Evolutionary conservation across 129 eudicot genomes (phyloP), one percentile per base, ranked within the genome.

Genomic region (Pulicaria dysenterica): DNA sequence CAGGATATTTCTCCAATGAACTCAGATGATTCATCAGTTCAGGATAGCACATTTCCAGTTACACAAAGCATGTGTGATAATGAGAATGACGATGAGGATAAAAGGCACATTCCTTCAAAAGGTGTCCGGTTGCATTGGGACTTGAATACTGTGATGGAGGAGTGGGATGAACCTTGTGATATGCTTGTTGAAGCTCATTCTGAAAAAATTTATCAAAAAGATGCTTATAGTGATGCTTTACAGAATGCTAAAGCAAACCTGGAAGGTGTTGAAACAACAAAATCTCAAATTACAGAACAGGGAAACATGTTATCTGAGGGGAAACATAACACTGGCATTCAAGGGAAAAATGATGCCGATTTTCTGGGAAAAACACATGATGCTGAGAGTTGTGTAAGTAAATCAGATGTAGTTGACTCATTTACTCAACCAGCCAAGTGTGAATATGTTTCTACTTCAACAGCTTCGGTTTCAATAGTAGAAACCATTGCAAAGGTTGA

Each of bases 141-240:
- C 68, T 77, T 91, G 50, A 91, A 91, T 62, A 71, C 86, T 10
- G 68, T 58, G 39, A 86, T 89, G 86, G 97, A 91, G 36, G 88
- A 77, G 45, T 84, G 96, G 92, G 91, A 73, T 48, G 83, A 83
- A 62, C 97, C 91, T 45, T 84, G 78, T 72, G 88, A 75, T 70
- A 62, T 66, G 8, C 50, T 34, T 72, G 72, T 38, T 24, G 74
- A 73, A 51, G 47, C 73, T 42, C 48, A 31, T 41, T 57, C 71
- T 15, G 67, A 69, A 37, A 74, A 57, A 58, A 42, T 77, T 47
- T 54, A 57, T 44, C 6, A 31, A 24, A 58, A 70, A 45, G 69
- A 31, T 67, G 73, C 15, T 39, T 11, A 12, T 47, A 64, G 12
- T 43, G 78, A 16, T 39, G 66, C 47, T 24, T 56, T 58, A 60